Conservation (phyloP, 2,329 filamentous ascomycete species). For the Lecanicillium sp. region DNA sequence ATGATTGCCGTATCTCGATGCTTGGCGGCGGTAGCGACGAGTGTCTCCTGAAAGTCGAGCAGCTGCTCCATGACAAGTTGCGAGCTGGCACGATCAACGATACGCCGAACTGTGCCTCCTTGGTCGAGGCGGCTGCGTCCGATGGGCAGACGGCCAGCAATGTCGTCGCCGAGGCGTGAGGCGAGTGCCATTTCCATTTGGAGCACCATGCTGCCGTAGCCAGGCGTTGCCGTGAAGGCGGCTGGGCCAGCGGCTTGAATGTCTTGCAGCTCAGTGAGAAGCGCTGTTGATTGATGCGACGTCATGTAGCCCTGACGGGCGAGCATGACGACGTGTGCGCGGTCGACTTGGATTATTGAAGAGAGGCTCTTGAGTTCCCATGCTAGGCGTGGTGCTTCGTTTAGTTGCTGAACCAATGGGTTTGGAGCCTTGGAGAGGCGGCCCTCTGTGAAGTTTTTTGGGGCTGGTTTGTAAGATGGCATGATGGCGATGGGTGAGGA, state of each 20-base stretch:
- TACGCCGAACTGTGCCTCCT: constrained; percentile 2
- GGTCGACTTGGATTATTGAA: constrained; percentile 5
- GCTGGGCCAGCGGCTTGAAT: constrained; percentile 1
- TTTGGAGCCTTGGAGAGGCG: constrained; percentile 4
- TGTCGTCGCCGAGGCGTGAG: neutral
- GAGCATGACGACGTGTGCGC: constrained; percentile 5
- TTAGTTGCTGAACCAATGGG: neutral
- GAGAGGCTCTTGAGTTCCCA: constrained; percentile 3
- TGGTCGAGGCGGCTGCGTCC: constrained; percentile 2
- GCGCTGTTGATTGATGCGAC: neutral
- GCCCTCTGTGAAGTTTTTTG: neutral
- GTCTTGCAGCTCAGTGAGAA: constrained; percentile 2
- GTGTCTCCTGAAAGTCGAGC: constrained; percentile 23
- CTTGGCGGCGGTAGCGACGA: constrained; percentile 56
- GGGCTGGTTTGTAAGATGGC: constrained; percentile 1
- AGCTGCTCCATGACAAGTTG: neutral
- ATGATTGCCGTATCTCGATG: constrained; percentile 24
- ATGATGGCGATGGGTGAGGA: neutral
- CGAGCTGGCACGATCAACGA: constrained; percentile 1
- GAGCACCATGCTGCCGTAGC: constrained; percentile 6
- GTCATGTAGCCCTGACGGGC: constrained; percentile 3
- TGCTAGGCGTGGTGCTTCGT: constrained; percentile 3
- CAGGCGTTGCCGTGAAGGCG: neutral
- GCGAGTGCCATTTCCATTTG: constrained; percentile 4
- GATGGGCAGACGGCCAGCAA: constrained; percentile 4